Evolutionary conservation across 2,329 filamentous ascomycete species (phyloP), one percentile per base, ranked within the genome.

Genomic region (Aspergillus japonicus): DNA sequence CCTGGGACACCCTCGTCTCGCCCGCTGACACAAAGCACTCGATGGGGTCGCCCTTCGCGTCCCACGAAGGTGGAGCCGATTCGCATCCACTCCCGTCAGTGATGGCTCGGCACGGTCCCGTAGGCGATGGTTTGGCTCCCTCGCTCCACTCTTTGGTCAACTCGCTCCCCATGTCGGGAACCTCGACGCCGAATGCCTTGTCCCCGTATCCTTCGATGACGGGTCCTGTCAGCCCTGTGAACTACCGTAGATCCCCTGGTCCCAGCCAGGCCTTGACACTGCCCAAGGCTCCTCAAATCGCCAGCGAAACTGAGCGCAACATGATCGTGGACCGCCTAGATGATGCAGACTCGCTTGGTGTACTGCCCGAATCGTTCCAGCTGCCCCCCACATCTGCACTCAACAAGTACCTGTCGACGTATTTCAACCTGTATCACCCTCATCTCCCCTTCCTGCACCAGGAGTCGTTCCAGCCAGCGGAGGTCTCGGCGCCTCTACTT

Each of bases 371-470:
- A 58, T 92, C 90, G 59, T 97, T 98, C 83, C 89, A 92, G 65
- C 84, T 98, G 50, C 95, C 95, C 5, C 88, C 85, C 66, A 83
- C 92, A 39, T 84, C 87, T 39, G 89, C 91, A 2, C 80, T 98
- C 74, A 98, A 99, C 78, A 87, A 92, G 64, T 96, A 96, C 76
- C 81, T 99, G 63, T 91, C 92, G 61, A 96, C 94, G 1, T 99
- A 98, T 82, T 99, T 98, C 77, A 92, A 91, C 73, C 82, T 97
- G 70, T 99, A 98, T 78, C 95, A 99, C 73, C 95, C 96, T 70
- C 95, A 99, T 73, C 79, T 98, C 72, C 95, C 95, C 1, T 98
- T 99, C 80, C 78, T 99, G 73, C 95, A 99, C 72, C 93, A 94
- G 49, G 87, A 91, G 16, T 96, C 95, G 0, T 98, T 98, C 79